Evolutionary conservation across 2,329 filamentous ascomycete species (phyloP).

Genomic region (Trichoderma koningii): DNA sequence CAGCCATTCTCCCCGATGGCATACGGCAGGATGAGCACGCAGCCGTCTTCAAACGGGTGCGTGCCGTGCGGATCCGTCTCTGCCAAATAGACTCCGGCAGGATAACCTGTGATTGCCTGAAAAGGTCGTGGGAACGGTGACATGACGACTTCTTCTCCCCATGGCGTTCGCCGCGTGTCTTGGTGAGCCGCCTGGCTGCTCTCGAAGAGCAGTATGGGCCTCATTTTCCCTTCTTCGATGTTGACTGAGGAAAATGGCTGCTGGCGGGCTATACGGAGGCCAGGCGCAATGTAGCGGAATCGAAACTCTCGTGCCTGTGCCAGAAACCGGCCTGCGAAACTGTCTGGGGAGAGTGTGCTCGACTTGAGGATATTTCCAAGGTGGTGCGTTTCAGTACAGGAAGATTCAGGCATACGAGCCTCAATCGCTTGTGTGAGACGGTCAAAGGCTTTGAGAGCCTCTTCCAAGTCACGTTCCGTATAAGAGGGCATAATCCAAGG

Average conservation of each 20-base stretch:
- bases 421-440: constrained; percentile 17
- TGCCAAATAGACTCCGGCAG: constrained; percentile 14
- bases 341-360: neutral
- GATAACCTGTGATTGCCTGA: neutral
- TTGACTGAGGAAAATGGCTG: constrained; percentile 14
- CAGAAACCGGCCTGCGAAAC: constrained; percentile 13
- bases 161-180: constrained; percentile 11
- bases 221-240: neutral
- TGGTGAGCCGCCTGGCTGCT: constrained; percentile 16
- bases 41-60: constrained; percentile 23
- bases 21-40: constrained; percentile 17
- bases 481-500: constrained; percentile 19
- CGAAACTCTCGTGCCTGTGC: constrained; percentile 2
- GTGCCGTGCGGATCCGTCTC: constrained; percentile 12
- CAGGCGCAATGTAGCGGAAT: constrained; percentile 12
- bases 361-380: neutral
- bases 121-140: constrained; percentile 2
- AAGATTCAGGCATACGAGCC: constrained; percentile 9
- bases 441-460: constrained; percentile 6
- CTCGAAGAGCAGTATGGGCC: constrained; percentile 14
- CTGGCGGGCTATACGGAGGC: constrained; percentile 18
- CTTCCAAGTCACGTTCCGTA: constrained; percentile 11
- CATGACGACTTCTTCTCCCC: constrained; percentile 13
- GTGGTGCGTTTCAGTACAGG: neutral
- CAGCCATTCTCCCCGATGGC: constrained; percentile 14